These are phyloP conservation scores for Eimeria falciformis DNA, from an alignment of 169 alveolate genomes.

Conservation along the genomic window DNA sequence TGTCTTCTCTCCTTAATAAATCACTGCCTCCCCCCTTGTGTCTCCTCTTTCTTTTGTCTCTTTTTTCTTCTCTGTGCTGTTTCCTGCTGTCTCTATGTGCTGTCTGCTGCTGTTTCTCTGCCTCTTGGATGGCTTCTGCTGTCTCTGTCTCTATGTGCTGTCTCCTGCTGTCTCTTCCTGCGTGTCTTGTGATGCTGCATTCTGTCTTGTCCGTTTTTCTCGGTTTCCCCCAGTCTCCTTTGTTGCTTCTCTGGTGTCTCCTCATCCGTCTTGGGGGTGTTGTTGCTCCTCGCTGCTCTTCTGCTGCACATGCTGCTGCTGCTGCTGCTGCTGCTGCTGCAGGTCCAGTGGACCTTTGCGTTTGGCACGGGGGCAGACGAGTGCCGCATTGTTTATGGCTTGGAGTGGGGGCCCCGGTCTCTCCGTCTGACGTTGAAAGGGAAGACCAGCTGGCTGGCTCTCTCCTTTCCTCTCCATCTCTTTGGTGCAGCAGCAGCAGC, in stretches of 20 bases:
- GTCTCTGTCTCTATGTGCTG: neutral
- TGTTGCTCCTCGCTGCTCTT: neutral
- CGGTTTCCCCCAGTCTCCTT: no score
- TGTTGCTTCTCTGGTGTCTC: neutral
- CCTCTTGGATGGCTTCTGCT: neutral
- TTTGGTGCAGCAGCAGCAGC: slow-evolving; percentile 23
- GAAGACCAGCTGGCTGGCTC: neutral
- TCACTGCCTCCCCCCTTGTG: no score
- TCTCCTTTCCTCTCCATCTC: neutral
- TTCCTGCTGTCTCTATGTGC: neutral
- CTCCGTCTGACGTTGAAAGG: neutral
- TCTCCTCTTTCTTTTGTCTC: no score
- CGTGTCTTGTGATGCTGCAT: neutral
- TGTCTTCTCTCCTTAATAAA: no score
- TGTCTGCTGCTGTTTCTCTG: neutral
- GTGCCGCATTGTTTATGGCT: neutral
- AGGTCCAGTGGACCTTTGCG: slow-evolving; percentile 11
- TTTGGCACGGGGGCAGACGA: neutral
- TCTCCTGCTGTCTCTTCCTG: neutral
- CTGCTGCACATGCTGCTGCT: neutral
- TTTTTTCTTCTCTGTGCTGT: neutral
- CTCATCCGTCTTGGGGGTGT: neutral
- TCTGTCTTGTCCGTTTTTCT: no score
- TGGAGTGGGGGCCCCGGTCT: neutral
- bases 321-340: slow-evolving; percentile 19